Percentiles rank a stretch among this genome's conserved stretches.
Evolutionary conservation across 2,329 filamentous ascomycete species (phyloP).

Genomic region (Hawksworthiomyces lignivorus): DNA sequence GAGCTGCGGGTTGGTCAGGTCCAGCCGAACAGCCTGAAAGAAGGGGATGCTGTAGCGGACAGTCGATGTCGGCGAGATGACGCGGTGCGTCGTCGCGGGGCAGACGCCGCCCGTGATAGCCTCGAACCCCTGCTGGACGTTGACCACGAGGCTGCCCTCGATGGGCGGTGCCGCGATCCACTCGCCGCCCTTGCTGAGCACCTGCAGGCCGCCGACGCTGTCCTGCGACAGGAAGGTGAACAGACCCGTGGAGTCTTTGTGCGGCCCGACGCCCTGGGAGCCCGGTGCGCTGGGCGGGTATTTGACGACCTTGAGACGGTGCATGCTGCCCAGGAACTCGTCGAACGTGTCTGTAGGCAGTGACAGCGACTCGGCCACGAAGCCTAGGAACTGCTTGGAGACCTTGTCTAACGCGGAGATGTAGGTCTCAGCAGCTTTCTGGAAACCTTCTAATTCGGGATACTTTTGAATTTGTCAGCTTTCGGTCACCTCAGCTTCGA

Average conservation of each 20-base stretch:
- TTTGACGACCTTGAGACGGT: slow-evolving; percentile 51
- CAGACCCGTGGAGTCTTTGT: slow-evolving; percentile 57
- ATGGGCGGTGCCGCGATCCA: slow-evolving; percentile 45
- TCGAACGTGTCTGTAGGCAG: slow-evolving; percentile 42
- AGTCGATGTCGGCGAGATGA: slow-evolving; percentile 19
- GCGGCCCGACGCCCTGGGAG: slow-evolving; percentile 50
- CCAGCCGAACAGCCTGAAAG: slow-evolving; percentile 41
- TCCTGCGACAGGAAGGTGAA: slow-evolving; percentile 57
- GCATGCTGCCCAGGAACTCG: slow-evolving; percentile 46
- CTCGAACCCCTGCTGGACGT: slow-evolving; percentile 51
- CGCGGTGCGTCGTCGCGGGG: slow-evolving; percentile 42
- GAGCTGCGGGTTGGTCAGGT: slow-evolving; percentile 22
- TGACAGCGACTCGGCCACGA: slow-evolving; percentile 47
- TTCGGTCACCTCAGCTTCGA: no score
- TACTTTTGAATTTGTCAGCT: no score
- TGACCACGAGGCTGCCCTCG: slow-evolving; percentile 45
- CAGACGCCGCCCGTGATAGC: slow-evolving; percentile 47
- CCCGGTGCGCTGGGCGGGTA: slow-evolving; percentile 32
- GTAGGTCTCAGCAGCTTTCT: slow-evolving; percentile 36
- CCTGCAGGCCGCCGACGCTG: slow-evolving; percentile 42
- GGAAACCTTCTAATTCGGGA: slow-evolving; percentile 19
- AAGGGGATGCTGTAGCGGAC: slow-evolving; percentile 37
- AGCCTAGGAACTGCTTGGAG: slow-evolving; percentile 43
- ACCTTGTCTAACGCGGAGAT: slow-evolving; percentile 42
- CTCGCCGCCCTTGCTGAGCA: slow-evolving; percentile 37